Evolutionary conservation across 306 rosid species (phyloP), one percentile per base, ranked within the genome.

Genomic region (Abrus precatorius): DNA sequence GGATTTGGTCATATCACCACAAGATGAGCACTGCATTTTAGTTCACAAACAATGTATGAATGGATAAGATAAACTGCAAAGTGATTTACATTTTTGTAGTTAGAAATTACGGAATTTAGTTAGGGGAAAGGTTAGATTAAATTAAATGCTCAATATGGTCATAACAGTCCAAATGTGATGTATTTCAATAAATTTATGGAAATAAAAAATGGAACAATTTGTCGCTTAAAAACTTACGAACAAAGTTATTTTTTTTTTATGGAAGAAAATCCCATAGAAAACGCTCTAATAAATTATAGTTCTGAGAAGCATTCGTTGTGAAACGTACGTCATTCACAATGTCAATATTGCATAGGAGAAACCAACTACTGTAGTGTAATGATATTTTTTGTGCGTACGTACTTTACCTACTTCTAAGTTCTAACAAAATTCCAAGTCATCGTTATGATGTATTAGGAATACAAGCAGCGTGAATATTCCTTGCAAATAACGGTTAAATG

Each of bases 301-400:
- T 10, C 3, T 32, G 43, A 50, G 60, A 48, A 5, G 3, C 40
- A 12, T 7, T 2, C 50, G 38, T 27, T 4, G 38, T 64, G 14
- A 2, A 14, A 3, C 64, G 27, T 33, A 3, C 64, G 27, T 62
- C 41, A 62, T 76, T 34, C 40, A 32, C 28, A 10, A 33, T 61
- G 80, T 20, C 27, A 32, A 20, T 27, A 2, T 11, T 76, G 62
- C 48, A 8, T 33, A 2, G 71, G 71, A 54, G 77, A 36, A 47
- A 50, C 9, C 80, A 44, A 33, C 43, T 30, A 3, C 6, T 7
- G 10, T 5, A 56, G 61, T 34, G 2, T 1, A 0, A 44, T 32
- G 28, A 40, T 3, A 27, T 5, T 11, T 4, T 30, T 10, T n/a
- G 36, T 52, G 49, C 29, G 5, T 71, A 33, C 4, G 64, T 9